Evolutionary conservation across 2,329 filamentous ascomycete genomes (phyloP), one percentile per base, ranked within the genome.

Genomic region (Davidsoniella virescens): DNA sequence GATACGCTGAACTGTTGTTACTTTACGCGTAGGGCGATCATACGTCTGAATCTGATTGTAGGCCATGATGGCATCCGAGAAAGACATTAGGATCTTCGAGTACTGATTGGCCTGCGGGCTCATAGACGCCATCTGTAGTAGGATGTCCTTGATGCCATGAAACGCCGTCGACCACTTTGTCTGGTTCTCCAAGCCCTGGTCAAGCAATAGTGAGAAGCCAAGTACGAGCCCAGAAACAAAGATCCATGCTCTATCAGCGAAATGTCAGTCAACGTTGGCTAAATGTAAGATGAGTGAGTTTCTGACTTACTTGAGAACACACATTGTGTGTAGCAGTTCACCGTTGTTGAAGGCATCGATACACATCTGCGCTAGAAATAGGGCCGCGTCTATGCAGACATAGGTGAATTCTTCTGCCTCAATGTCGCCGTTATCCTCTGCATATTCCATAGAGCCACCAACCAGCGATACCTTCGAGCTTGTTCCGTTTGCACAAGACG

Each of bases 61-160:
- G 46, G 68, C 62, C 3, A 58, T 55, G 8, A 74, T 67, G 0
- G 70, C 70, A 8, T 66, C 65, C 0, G 66, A 64, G 4, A 75
- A 60, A 2, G 65, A 61, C 0, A 63, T 69, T 6, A 78, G 61
- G 17, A 78, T 78, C 5, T 76, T 71, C 10, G 68, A 65, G 55
- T 79, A 78, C 47, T 77, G 73, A 2, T 65, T 68, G 2, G 75
- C 75, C 54, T 78, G 75, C 0, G 73, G 70, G 39, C 71, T 75
- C 44, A 70, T 66, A 0, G 59, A 59, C 0, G 70, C 65, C 0
- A 78, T 59, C 29, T 66, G 66, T 1, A 62, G 63, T 1, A 79
- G 64, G 1, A 78, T 69, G 16, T 69, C 64, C 4, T 68, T 65
- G 1, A 74, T 69, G 2, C 68, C 66, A 17, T 63, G 60, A 54